Evolutionary conservation across 129 eudicot species (phyloP), one percentile per base, ranked within the genome.

Genomic region (Deinandra increscens): DNA sequence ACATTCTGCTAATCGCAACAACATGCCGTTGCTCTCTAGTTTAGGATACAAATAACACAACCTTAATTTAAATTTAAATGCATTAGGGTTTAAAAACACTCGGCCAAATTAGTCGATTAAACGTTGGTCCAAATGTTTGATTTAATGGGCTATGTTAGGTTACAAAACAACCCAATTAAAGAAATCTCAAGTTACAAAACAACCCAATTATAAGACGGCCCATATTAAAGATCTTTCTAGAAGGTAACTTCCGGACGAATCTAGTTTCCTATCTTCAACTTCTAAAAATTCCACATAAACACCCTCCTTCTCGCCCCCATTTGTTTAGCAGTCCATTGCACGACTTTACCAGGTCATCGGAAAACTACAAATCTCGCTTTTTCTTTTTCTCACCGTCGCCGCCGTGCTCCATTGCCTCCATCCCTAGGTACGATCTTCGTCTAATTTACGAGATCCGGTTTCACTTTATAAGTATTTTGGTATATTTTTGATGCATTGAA

Each of bases 161-260:
- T 20, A 54, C n/a, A n/a, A n/a, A n/a, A n/a, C n/a, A n/a, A n/a
- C n/a, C n/a, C n/a, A n/a, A n/a, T n/a, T n/a, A n/a, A n/a, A n/a
- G n/a, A n/a, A n/a, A n/a, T n/a, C n/a, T n/a, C n/a, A n/a, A 20
- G 18, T 0, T 39, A 39, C 9, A 39, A 39, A n/a, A 45, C 9
- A 45, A 3, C 13, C 51, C 51, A 45, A 45, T 2, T 2, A 12
- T 7, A 45, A 45, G 4, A 7, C 12, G 51, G n/a, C 14, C n/a
- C 51, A 45, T 45, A n/a, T n/a, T 41, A 26, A 18, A 65, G 70
- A 65, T 41, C 13, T 42, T 65, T 65, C 70, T 65, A 65, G 70
- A 65, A 65, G 51, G n/a, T 41, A 0, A 18, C 43, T 33, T 65
- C 55, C 23, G 31, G 70, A 65, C 55, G 3, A 31, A 65, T 65